phyloP scores from a whole-genome alignment of 2,329 filamentous ascomycete species.

The Epichloe festucae region DNA sequence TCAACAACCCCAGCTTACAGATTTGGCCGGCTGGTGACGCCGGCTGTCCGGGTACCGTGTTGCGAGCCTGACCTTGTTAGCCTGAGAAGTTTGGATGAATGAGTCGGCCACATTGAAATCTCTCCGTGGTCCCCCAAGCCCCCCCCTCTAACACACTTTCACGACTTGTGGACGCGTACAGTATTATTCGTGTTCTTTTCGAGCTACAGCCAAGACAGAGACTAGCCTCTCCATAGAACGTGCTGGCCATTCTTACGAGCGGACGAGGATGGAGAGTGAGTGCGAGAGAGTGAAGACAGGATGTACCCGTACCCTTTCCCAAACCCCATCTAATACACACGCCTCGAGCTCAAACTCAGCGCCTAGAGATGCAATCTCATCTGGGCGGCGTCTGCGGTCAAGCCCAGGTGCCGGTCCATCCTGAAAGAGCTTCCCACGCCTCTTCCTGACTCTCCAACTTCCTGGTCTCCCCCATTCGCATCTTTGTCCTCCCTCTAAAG shows the following conservation, averaged over 20 bases:
- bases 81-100: slow-evolving; percentile 4
- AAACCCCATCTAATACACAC: background rate
- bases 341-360: background rate
- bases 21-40: slow-evolving; percentile 4
- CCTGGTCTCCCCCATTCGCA: background rate
- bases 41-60: slow-evolving; percentile 4
- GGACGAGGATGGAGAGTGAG: background rate
- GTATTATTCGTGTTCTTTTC: background rate
- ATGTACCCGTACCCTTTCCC: background rate
- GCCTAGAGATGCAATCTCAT: background rate
- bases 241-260: background rate
- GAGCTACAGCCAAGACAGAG: background rate
- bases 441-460: slow-evolving; percentile 4
- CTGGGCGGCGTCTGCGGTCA: slow-evolving; percentile 1
- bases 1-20: slow-evolving; percentile 1
- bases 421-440: slow-evolving; percentile 4
- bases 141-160: background rate
- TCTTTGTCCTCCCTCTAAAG: background rate
- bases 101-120: background rate
- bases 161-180: slow-evolving; percentile 1
- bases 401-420: slow-evolving; percentile 5
- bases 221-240: background rate
- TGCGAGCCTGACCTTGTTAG: slow-evolving; percentile 5
- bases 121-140: background rate
- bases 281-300: background rate